Base-by-base conservation (phyloP, 129 eudicot species). In the Saussurea involucrata region DNA sequence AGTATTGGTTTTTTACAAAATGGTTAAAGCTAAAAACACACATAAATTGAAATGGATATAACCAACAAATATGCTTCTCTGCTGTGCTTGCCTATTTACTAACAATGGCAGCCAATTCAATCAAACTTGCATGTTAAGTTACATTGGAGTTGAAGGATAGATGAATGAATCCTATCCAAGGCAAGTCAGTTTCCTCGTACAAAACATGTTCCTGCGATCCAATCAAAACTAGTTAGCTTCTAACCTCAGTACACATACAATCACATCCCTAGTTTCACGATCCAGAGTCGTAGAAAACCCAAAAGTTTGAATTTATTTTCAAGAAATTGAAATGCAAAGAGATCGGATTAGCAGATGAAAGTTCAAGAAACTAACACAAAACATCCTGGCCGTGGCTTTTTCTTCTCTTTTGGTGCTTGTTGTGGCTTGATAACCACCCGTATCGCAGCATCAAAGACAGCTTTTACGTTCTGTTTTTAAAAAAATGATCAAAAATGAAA, bases 401-500 rank as follows among this genome's bases (percentile, higher is more conserved):
- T 90, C 95, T 94, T 94, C 85, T 94, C 97, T 77, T 83, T 89
- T 18, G 74, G 97, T 78, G 88, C 87, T 69, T 83, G 97, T 72
- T 96, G 93, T 74, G 98, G 98, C 86, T 94, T 94, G 86, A 94
- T 94, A 12, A 94, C 98, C 22, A 91, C 96, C 75, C 75, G 86
- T 78, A 94, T 94, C 31, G 98, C 96, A 46, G 98, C 98, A 87
- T 94, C 98, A 42, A 94, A 94, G 10, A 94, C 98, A 46, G 90
- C 91, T 85, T 94, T 94, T 66, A 94, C 97, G 78, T 94, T 94
- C 98, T 94, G 88, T 69, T 42, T 24, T 75, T 20, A 71, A 64
- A 78, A 55, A 63, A n/a, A 37, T 46, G 15, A 70, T 28, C 25
- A 77, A 69, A 20, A 21, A 3, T 15, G 20, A 13, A 21, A 49